Conservation (phyloP, 2,329 filamentous ascomycete species). For the Diaporthe citriasiana region DNA sequence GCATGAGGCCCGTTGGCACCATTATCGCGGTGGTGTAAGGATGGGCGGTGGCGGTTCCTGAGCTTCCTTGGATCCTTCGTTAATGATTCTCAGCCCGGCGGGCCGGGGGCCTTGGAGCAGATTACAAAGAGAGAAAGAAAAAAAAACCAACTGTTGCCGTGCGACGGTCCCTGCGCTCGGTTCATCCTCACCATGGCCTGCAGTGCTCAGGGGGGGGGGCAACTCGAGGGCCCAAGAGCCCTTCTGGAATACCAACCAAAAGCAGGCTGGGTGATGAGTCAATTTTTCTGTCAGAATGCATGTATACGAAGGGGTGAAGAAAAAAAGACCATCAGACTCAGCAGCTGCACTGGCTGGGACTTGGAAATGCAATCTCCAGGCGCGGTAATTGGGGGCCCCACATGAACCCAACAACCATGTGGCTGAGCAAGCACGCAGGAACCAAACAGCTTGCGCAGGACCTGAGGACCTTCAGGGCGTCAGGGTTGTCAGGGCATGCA, state of each 20-base stretch:
- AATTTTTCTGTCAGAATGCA: not conserved
- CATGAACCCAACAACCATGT: conserved; percentile 12
- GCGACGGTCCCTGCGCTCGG: conserved; percentile 7
- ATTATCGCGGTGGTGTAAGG: conserved; percentile 17
- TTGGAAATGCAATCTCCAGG: conserved; percentile 26
- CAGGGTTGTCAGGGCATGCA: not conserved
- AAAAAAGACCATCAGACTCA: not conserved
- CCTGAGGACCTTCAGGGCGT: not conserved
- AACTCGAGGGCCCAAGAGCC: not conserved
- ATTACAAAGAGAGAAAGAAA: not conserved
- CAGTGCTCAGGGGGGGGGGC: conserved; percentile 14
- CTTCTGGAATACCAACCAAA: not conserved
- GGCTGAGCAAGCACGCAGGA: conserved; percentile 23
- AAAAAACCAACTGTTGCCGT: conserved; percentile 7
- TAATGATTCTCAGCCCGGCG: conserved; percentile 24
- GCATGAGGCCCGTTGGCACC: conserved; percentile 32
- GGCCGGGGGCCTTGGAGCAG: not conserved
- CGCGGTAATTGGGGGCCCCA: conserved; percentile 23
- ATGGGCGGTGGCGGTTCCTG: conserved; percentile 18
- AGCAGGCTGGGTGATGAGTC: conserved; percentile 8
- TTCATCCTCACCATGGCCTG: not conserved
- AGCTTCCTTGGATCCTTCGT: conserved; percentile 26
- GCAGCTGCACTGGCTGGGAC: not conserved
- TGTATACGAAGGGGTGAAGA: not conserved
- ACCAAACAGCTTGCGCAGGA: not conserved